Evolutionary conservation across 176 grass and related monocot genomes (phyloP).

Genomic region (Panicum miliaceum): DNA sequence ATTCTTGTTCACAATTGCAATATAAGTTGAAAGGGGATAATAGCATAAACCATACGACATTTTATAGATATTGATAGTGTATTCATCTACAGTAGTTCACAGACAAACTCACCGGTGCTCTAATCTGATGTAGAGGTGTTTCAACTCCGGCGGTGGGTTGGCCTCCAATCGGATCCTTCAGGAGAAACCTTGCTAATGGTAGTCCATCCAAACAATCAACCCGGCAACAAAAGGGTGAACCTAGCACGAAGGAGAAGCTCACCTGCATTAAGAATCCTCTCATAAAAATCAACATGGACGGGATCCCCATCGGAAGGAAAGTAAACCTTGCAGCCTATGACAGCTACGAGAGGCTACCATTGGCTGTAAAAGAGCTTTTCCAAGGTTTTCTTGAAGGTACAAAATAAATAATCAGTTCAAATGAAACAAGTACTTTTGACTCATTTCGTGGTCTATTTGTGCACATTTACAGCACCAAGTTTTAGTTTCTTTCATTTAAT

Average conservation of each 20-base stretch:
- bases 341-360: slow-evolving; percentile 68
- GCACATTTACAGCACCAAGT: slow-evolving; percentile 31
- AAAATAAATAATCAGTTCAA: slow-evolving; percentile 22
- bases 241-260: slow-evolving; percentile 42
- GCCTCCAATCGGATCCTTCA: slow-evolving; percentile 85
- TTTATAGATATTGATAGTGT: background rate
- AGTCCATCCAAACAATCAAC: slow-evolving; percentile 61
- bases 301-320: slow-evolving; percentile 94
- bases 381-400: slow-evolving; percentile 82
- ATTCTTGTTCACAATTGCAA: background rate
- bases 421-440: slow-evolving; percentile 36
- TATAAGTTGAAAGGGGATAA: slow-evolving; percentile 1
- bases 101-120: slow-evolving; percentile 41
- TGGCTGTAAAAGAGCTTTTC: slow-evolving; percentile 78
- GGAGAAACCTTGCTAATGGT: slow-evolving; percentile 80
- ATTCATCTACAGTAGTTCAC: slow-evolving; percentile 10
- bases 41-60: background rate
- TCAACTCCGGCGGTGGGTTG: slow-evolving; percentile 83
- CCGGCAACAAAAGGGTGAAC: slow-evolving; percentile 45
- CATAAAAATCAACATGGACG: slow-evolving; percentile 99
- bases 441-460: slow-evolving; percentile 16
- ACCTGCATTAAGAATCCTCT: slow-evolving; percentile 65
- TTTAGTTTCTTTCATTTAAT: slow-evolving; percentile 12
- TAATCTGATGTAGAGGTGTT: slow-evolving; percentile 52
- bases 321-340: slow-evolving; percentile 74